Conservation (phyloP, 306 rosid species). For the Biancaea sappan region DNA sequence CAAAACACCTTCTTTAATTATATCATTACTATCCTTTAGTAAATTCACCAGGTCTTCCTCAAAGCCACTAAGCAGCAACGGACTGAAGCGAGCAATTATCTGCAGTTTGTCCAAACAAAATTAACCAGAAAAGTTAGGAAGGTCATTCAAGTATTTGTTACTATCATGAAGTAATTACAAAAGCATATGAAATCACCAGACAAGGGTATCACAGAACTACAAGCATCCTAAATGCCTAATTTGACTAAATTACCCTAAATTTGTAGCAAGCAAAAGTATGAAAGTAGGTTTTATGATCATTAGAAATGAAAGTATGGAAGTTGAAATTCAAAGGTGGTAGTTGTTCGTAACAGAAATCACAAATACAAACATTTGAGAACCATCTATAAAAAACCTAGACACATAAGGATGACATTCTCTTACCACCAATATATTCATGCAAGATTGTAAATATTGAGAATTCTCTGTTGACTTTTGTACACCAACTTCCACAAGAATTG, state of each 20-base stretch:
- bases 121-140: constrained; percentile 18
- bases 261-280: constrained; percentile 1
- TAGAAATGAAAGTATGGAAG: not conserved
- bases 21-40: constrained; percentile 83
- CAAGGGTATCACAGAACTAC: not conserved
- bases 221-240: not conserved
- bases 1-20: constrained; percentile 80
- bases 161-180: constrained; percentile 13
- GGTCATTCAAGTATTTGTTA: constrained; percentile 12
- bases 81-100: constrained; percentile 92
- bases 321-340: not conserved
- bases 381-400: constrained; percentile 21
- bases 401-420: constrained; percentile 35
- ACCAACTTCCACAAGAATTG: constrained; percentile 62
- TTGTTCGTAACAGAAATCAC: constrained; percentile 12
- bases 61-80: constrained; percentile 74
- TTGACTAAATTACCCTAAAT: constrained; percentile 6
- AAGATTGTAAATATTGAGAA: constrained; percentile 52
- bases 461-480: constrained; percentile 63
- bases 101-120: constrained; percentile 44
- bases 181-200: not conserved
- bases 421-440: constrained; percentile 90
- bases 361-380: constrained; percentile 10
- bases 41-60: constrained; percentile 78
- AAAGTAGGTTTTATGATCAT: constrained; percentile 11